phyloP scores from a whole-genome alignment of 208 protist species.

The Angomonas deanei region DNA sequence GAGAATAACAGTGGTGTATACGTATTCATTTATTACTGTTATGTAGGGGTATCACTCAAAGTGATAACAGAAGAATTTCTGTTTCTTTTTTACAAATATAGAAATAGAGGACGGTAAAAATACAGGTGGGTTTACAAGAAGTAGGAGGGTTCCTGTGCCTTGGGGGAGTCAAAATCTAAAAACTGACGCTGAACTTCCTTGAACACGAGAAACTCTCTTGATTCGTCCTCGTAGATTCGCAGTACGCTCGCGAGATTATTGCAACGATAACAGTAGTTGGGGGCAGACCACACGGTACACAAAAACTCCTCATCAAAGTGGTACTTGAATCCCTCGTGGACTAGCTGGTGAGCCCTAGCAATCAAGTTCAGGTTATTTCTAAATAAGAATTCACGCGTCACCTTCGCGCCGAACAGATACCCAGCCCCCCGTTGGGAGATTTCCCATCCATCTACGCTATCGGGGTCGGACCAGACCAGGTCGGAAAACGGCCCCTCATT shows the following conservation, averaged over 20 bases:
- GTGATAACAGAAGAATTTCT: too few relatives aligned
- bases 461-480: conserved; percentile 90
- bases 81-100: too few relatives aligned
- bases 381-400: conserved; percentile 76
- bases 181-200: conserved; percentile 70
- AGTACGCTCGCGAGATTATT: conserved; percentile 93
- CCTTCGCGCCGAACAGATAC: conserved; percentile 74
- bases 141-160: conserved; percentile 46
- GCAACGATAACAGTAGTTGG: conserved; percentile 98
- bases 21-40: too few relatives aligned
- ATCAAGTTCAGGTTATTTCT: conserved; percentile 84
- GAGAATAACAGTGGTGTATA: too few relatives aligned
- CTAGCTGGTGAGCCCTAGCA: conserved; percentile 87
- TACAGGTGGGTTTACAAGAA: too few relatives aligned
- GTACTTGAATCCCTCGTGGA: conserved; percentile 89
- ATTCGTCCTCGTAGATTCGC: conserved; percentile 86
- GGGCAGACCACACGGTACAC: conserved; percentile 96
- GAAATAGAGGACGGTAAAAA: too few relatives aligned
- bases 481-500: conserved; percentile 84
- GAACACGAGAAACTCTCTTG: conserved; percentile 80
- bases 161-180: conserved; percentile 19
- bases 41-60: too few relatives aligned
- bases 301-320: conserved; percentile 82
- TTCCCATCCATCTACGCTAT: conserved; percentile 71
- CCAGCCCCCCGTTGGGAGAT: conserved; percentile 82